A percentile compares a stretch with the other conserved stretches of the same genome.
phyloP scores from a whole-genome alignment of 768 basidiomycete genomes.

The Pholiota microspora region DNA sequence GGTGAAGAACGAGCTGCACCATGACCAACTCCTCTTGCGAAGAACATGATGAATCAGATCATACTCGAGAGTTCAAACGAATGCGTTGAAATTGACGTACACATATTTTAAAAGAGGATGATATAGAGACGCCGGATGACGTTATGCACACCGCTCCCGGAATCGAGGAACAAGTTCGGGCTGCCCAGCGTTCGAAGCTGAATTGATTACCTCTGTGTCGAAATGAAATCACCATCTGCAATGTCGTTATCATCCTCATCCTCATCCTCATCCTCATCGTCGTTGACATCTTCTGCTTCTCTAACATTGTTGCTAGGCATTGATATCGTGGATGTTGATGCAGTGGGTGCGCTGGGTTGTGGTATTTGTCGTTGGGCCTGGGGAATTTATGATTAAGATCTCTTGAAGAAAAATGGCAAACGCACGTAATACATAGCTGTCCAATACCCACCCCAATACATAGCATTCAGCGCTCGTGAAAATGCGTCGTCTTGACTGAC shows the following conservation, averaged over 20 bases:
- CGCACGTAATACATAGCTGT: conserved; percentile 80
- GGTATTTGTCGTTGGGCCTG: conserved; percentile 33
- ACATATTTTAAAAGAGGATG: not conserved
- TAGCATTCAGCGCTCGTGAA: conserved; percentile 67
- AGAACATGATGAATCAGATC: not conserved
- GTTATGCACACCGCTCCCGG: not conserved
- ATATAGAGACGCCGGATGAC: not conserved
- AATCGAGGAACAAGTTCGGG: too few relatives aligned
- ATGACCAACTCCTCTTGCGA: not conserved
- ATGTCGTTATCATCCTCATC: conserved; percentile 22
- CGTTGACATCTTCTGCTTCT: conserved; percentile 15
- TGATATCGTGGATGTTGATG: conserved; percentile 10
- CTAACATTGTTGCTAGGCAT: conserved; percentile 3
- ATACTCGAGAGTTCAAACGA: not conserved
- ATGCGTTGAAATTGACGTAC: not conserved
- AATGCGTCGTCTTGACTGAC: conserved; percentile 77
- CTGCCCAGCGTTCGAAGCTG: not conserved
- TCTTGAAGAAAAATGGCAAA: conserved; percentile 4
- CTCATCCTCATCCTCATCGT: conserved; percentile 20
- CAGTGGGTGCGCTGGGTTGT: not conserved
- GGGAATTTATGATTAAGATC: not conserved
- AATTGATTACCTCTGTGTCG: conserved; percentile 38
- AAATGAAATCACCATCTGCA: conserved; percentile 32
- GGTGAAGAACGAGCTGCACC: too few relatives aligned
- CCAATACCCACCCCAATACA: conserved; percentile 91